Evolutionary conservation across 2,329 filamentous ascomycete genomes (phyloP), one percentile per base, ranked within the genome.

Genomic region (Aspergillus sp.): DNA sequence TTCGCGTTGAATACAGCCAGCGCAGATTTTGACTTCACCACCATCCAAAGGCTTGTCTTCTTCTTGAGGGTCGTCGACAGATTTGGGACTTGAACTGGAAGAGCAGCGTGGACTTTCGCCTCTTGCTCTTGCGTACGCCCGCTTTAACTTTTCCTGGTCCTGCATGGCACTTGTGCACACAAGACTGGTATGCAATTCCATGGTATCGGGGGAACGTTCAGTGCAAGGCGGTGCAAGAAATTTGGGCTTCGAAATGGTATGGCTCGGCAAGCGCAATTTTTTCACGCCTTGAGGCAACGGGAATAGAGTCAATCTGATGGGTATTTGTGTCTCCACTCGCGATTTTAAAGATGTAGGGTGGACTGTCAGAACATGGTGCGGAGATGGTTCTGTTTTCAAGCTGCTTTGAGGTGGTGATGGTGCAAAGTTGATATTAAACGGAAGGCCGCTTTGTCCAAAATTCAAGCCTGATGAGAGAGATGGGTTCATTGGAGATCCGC

Each of bases 181-280:
- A 2, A 97, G 74, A 67, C 82, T 87, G 4, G 86, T 88, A 54
- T 84, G 82, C 37, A 95, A 72, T 68, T 91, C 90, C 28, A 91
- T 75, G 44, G 81, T 90, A 53, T 94, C 88, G 6, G 84, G 75
- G 2, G 80, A 77, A 30, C 78, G 80, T 39, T 81, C 76, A 3
- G 83, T 78, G 2, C 77, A 66, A 2, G 85, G 81, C 57, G 90
- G 94, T 3, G 87, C 82, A 36, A 95, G 76, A 26, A 95, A 77
- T 67, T 97, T 97, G 6, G 90, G 88, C 64, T 97, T 97, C 13
- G 90, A 93, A 43, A 98, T 93, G 1, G 89, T 94, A 61, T 96
- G 85, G 4, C 85, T 82, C 5, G 91, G 93, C 11, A 98, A 78
- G 59, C 94, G 90, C 40, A 97, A 72, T 61, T 85, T 88, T 51